Evolutionary conservation across 495 filamentous ascomycete genomes (phyloP).

Genomic region (Trichoderma erinaceum): DNA sequence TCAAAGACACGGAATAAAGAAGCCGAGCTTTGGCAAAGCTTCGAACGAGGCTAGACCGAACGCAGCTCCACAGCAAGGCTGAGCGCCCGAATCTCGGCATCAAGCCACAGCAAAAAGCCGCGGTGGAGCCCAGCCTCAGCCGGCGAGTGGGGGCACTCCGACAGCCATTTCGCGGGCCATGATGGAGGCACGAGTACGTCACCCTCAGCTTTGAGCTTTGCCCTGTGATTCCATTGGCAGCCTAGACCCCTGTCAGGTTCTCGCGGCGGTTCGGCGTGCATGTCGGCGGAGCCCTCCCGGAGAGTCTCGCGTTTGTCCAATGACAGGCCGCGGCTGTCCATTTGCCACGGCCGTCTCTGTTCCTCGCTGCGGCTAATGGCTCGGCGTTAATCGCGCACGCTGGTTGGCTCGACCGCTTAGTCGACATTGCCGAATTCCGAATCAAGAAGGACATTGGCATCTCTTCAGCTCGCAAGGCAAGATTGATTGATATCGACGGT

Average conservation of each 20-base stretch:
- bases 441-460: too few species aligned
- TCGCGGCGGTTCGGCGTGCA: neutral
- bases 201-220: neutral
- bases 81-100: conserved; percentile 8
- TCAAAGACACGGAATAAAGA: neutral
- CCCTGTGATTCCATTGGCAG: neutral
- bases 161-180: neutral
- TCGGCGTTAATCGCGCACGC: neutral
- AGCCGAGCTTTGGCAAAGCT: neutral
- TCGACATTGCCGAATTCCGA: too few species aligned
- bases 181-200: too few species aligned
- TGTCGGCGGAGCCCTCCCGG: neutral
- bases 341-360: neutral
- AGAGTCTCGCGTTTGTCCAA: neutral
- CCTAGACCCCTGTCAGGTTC: neutral
- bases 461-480: too few species aligned
- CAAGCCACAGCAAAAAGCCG: neutral
- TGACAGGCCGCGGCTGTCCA: neutral
- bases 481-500: too few species aligned
- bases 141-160: neutral
- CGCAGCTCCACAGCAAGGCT: conserved; percentile 1
- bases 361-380: neutral
- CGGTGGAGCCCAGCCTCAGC: neutral
- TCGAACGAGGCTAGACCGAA: neutral
- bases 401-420: too few species aligned